A percentile compares a stretch with the other conserved stretches of the same genome.
Evolutionary conservation across 2,329 filamentous ascomycete genomes (phyloP).

Genomic region (Colletotrichum sp.): DNA sequence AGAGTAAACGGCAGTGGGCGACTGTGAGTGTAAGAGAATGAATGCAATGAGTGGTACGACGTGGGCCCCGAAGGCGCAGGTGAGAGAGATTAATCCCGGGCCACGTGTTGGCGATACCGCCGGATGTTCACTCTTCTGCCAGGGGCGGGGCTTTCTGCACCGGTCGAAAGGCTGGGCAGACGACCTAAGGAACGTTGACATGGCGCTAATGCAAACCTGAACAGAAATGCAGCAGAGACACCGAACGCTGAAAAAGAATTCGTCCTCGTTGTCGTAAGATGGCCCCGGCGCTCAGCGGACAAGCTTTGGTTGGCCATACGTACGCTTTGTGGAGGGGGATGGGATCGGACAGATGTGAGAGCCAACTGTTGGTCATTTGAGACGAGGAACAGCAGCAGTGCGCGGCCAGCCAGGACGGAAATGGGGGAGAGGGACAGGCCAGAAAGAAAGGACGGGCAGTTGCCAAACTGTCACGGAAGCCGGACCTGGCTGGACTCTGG

Average conservation of each 20-base stretch:
- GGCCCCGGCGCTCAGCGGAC: neutral
- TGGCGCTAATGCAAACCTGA: neutral
- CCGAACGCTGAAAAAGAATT: neutral
- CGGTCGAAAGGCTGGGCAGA: neutral
- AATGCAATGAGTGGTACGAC: neutral
- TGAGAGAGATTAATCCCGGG: neutral
- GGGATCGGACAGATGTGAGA: neutral
- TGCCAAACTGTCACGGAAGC: neutral
- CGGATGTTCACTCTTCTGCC: neutral
- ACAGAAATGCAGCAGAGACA: neutral
- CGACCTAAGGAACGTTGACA: neutral
- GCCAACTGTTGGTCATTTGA: neutral
- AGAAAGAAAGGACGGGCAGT: neutral
- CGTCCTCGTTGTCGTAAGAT: neutral
- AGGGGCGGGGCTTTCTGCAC: neutral
- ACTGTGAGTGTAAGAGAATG: neutral
- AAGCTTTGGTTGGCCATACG: neutral
- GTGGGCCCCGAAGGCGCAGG: neutral
- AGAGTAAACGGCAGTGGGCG: neutral
- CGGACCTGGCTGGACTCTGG: neutral
- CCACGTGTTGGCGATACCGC: neutral
- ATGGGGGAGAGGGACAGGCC: neutral
- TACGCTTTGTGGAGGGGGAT: neutral
- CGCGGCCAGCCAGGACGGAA: neutral
- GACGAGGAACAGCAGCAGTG: neutral